These are phyloP conservation scores for Phycomyces blakesleeanus DNA, from an alignment of 192 early-diverging fungal genomes.

Conservation along the genomic window DNA sequence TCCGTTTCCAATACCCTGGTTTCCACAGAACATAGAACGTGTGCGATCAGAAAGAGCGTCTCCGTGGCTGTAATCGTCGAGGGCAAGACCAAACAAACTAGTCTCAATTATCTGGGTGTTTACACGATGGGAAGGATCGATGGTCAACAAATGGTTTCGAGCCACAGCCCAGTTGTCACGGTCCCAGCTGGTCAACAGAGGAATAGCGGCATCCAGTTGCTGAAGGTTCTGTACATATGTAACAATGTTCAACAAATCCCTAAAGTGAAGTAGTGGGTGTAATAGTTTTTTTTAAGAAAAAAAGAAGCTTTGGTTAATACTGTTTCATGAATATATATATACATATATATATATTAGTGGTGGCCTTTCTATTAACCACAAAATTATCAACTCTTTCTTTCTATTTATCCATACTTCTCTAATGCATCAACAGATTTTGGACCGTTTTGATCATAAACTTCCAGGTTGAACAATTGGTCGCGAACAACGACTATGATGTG, in stretches of 20 bases:
- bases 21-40: constrained; percentile 45
- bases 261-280: too few relatives aligned
- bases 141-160: constrained; percentile 59
- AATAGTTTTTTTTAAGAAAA: constrained; percentile 5
- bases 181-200: constrained; percentile 72
- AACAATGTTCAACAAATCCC: constrained; percentile 59
- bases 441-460: constrained; percentile 56
- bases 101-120: constrained; percentile 63
- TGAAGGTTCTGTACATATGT: constrained; percentile 38
- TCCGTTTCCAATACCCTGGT: constrained; percentile 56
- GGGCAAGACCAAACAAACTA: constrained; percentile 67
- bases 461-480: constrained; percentile 76
- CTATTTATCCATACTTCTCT: constrained; percentile 63
- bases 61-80: constrained; percentile 65
- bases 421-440: constrained; percentile 59
- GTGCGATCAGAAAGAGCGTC: constrained; percentile 27
- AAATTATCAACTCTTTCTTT: too few relatives aligned
- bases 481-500: constrained; percentile 69
- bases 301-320: constrained; percentile 21
- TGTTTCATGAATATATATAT: too few relatives aligned
- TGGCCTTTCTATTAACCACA: constrained; percentile 3
- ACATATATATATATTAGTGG: too few relatives aligned
- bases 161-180: constrained; percentile 79
- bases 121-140: constrained; percentile 57
- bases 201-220: constrained; percentile 53